These are phyloP conservation scores for Beta corolliflora DNA, from an alignment of 179 eudicot species.

Conservation along the genomic window DNA sequence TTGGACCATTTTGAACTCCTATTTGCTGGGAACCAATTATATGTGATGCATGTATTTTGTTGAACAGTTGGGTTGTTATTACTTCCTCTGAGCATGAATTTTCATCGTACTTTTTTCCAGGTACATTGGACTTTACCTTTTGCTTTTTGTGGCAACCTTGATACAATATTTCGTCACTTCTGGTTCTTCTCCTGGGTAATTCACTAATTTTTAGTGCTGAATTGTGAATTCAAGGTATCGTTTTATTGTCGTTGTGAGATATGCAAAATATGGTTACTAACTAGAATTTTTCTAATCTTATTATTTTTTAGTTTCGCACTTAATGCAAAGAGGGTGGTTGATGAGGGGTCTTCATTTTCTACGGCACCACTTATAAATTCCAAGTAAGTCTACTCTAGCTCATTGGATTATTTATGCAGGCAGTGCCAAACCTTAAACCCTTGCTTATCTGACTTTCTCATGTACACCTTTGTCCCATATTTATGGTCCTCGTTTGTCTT, in stretches of 20 bases:
- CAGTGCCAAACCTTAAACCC: neutral
- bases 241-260: neutral
- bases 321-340: slow-evolving; percentile 78
- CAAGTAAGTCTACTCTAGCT: slow-evolving; percentile 55
- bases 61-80: neutral
- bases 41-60: neutral
- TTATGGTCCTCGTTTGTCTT: neutral
- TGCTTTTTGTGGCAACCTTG: slow-evolving; percentile 73
- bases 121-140: slow-evolving; percentile 64
- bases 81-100: neutral
- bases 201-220: neutral
- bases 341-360: slow-evolving; percentile 50
- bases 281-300: neutral
- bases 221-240: slow-evolving; percentile 4
- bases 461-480: neutral
- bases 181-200: slow-evolving; percentile 91
- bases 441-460: neutral
- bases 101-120: slow-evolving; percentile 34
- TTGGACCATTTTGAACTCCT: neutral
- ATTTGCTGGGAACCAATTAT: neutral
- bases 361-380: slow-evolving; percentile 46
- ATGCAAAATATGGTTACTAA: slow-evolving; percentile 3
- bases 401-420: neutral
- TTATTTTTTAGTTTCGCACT: slow-evolving; percentile 59
- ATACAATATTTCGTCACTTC: slow-evolving; percentile 81